Conservation (phyloP, 352 stramenopile genomes). For the Globisporangium okanoganense region DNA sequence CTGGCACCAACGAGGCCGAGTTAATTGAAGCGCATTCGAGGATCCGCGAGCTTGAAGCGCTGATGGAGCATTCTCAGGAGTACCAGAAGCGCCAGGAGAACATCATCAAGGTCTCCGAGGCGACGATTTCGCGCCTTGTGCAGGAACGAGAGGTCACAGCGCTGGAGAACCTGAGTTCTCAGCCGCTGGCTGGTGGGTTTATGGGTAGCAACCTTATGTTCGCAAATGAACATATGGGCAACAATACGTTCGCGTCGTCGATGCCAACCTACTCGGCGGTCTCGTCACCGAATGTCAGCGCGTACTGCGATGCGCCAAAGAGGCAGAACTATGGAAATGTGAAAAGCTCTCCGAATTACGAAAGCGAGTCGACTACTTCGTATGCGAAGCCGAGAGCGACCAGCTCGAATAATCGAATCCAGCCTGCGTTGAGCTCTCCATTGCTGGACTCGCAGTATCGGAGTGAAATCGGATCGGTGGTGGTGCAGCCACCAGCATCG, state of each 20-base stretch:
- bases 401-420: conserved; percentile 3
- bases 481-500: background rate
- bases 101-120: conserved; percentile 60
- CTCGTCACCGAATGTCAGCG: background rate
- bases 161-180: conserved; percentile 36
- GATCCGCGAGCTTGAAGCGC: conserved; percentile 51
- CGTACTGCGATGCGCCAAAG: background rate
- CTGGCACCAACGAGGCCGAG: conserved; percentile 41
- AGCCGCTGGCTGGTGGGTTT: conserved; percentile 20
- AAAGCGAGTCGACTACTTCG: background rate
- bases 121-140: conserved; percentile 58
- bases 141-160: conserved; percentile 47
- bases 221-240: background rate
- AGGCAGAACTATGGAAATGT: background rate
- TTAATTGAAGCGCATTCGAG: conserved; percentile 48
- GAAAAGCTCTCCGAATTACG: background rate
- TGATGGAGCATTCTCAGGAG: conserved; percentile 52
- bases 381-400: conserved; percentile 5
- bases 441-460: background rate
- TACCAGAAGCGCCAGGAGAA: conserved; percentile 59
- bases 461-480: background rate
- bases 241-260: background rate
- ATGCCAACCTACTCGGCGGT: background rate
- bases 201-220: background rate
- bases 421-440: conserved; percentile 6